phyloP scores from a whole-genome alignment of 2,329 filamentous ascomycete genomes.

The Alternaria ethzedia region DNA sequence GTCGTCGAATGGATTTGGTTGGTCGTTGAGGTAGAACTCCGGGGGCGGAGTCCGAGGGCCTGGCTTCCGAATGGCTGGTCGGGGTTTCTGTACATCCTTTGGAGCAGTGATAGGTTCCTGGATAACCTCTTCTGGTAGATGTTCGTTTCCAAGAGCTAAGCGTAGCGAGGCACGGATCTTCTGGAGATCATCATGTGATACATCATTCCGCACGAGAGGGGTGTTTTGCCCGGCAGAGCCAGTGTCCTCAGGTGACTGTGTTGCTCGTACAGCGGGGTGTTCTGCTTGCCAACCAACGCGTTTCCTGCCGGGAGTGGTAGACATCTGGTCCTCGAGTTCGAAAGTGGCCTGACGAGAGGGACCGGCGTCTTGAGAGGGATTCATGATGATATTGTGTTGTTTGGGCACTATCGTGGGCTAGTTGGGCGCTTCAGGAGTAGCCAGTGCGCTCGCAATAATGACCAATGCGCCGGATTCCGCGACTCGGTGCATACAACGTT shows the following conservation, averaged over 20 bases:
- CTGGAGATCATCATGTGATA: constrained; percentile 42
- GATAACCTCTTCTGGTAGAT: constrained; percentile 23
- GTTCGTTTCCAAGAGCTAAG: constrained; percentile 40
- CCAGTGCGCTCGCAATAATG: constrained; percentile 12
- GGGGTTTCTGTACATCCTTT: constrained; percentile 42
- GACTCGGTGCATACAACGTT: constrained; percentile 19
- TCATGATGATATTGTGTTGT: constrained; percentile 35
- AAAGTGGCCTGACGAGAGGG: constrained; percentile 21
- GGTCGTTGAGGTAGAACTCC: constrained; percentile 42
- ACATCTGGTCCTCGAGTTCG: constrained; percentile 35
- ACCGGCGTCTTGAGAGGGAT: constrained; percentile 29
- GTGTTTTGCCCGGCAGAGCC: constrained; percentile 39
- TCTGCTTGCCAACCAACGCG: constrained; percentile 44
- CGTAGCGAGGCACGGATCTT: constrained; percentile 45
- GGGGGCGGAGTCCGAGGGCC: constrained; percentile 38
- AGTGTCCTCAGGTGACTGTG: constrained; percentile 30
- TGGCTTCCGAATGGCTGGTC: constrained; percentile 46
- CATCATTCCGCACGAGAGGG: constrained; percentile 38
- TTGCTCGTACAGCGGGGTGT: constrained; percentile 18
- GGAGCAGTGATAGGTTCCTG: constrained; percentile 16
- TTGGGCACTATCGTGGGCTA: constrained; percentile 12
- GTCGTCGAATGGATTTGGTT: constrained; percentile 44
- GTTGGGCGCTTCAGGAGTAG: constrained; percentile 8
- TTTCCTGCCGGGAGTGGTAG: constrained; percentile 37
- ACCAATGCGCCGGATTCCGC: constrained; percentile 20